Evolutionary conservation across 495 filamentous ascomycete genomes (phyloP).

Genomic region (Hypomontagnella monticulosa): DNA sequence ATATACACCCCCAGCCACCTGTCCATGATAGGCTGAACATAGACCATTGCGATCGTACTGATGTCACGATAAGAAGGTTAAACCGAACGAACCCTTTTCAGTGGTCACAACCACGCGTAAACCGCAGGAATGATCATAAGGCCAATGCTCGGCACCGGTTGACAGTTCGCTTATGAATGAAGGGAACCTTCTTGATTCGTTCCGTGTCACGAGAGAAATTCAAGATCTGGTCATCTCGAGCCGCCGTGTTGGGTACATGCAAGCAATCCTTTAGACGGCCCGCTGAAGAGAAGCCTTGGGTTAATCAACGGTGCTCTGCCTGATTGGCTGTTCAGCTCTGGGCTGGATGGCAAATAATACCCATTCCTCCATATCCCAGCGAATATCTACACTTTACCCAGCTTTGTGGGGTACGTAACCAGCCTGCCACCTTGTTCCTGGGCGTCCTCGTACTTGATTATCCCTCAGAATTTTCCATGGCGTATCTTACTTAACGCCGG

Average conservation of each 20-base stretch:
- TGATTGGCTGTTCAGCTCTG: conserved; percentile 19
- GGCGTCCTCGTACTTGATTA: not conserved
- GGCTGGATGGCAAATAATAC: conserved; percentile 17
- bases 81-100: not conserved
- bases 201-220: conserved; percentile 19
- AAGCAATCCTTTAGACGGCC: conserved; percentile 31
- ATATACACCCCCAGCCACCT: not conserved
- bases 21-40: conserved; percentile 2
- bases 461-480: conserved; percentile 10
- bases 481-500: conserved; percentile 23
- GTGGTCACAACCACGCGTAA: not conserved
- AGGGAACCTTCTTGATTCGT: conserved; percentile 22
- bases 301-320: not conserved
- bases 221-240: conserved; percentile 26
- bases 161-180: conserved; percentile 10
- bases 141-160: conserved; percentile 6
- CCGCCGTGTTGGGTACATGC: conserved; percentile 38
- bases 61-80: not conserved
- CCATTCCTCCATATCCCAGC: conserved; percentile 2
- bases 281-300: conserved; percentile 19
- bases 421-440: not conserved
- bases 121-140: conserved; percentile 19
- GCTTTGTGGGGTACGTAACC: conserved; percentile 4
- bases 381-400: conserved; percentile 1
- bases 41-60: not conserved